phyloP scores from a whole-genome alignment of 805 yeast species.

The Wickerhamomyces canadensis region DNA sequence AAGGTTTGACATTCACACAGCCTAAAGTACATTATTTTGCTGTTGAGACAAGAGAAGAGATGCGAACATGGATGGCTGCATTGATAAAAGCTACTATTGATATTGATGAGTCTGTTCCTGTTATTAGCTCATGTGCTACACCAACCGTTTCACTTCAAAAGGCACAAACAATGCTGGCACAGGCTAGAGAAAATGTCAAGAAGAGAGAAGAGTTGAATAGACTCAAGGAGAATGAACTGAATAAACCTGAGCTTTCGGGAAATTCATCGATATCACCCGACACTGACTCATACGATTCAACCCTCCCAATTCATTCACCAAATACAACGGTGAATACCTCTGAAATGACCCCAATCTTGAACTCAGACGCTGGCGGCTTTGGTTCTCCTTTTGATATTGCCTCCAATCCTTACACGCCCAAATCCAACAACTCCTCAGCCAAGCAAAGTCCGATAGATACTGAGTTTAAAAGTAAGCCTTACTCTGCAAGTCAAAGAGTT shows the following conservation, averaged over 20 bases:
- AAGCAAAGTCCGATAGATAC: conserved; percentile 15
- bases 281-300: conserved; percentile 24
- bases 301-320: conserved; percentile 23
- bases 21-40: conserved; percentile 96
- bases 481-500: conserved; percentile 14
- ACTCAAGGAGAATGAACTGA: conserved; percentile 22
- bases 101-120: conserved; percentile 88
- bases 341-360: conserved; percentile 23
- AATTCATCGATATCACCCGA: conserved; percentile 28
- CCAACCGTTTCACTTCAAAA: conserved; percentile 88
- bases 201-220: conserved; percentile 39
- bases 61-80: conserved; percentile 94
- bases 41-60: conserved; percentile 83
- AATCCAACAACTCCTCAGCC: conserved; percentile 19
- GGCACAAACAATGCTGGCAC: conserved; percentile 82
- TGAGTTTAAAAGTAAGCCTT: conserved; percentile 22
- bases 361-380: conserved; percentile 38
- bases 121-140: conserved; percentile 85
- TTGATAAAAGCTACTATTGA: conserved; percentile 95
- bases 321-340: conserved; percentile 36
- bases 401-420: conserved; percentile 55
- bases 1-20: conserved; percentile 93
- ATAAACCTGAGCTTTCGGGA: conserved; percentile 22
- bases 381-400: conserved; percentile 66
- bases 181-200: conserved; percentile 72